Base-by-base conservation (phyloP, 2,329 filamentous ascomycete species). In the Metarhizium robertsii region DNA sequence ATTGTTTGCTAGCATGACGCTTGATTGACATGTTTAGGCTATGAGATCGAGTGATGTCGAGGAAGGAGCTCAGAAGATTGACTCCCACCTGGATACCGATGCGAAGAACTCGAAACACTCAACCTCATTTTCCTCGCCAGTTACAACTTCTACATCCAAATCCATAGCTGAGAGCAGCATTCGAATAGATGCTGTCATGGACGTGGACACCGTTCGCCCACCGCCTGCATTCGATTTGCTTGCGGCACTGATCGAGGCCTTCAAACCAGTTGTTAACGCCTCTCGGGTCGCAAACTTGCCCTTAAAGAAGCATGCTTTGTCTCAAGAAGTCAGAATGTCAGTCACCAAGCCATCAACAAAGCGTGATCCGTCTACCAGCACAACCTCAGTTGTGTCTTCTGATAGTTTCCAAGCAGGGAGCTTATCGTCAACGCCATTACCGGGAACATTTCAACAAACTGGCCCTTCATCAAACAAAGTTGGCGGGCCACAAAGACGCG, bases 241-340 rank as follows among this genome's bases (percentile, higher is more conserved):
- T 20, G 55, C 55, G 29, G 54, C 55, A n/a, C 55, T 64, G 38
- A 53, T 54, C 16, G 40, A 59, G 18, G 61, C 60, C 18, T 52
- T 64, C 14, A 18, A 32, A 25, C 52, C 53, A 52, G n/a, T 50
- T 7, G 1, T 53, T 11, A 20, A n/a, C n/a, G 6, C 34, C 8
- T 32, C 16, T 16, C 34, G 34, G 45, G 20, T 8, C 20, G n/a
- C n/a, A 7, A 32, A 36, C 4, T 51, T 50, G 11, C 4, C 29
- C 20, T 11, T 25, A 13, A n/a, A n/a, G 45, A 8, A 42, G 30
- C 10, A 25, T 8, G 6, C 4, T n/a, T n/a, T 32, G 14, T 4
- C 18, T 45, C 36, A 18, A 13, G 43, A 38, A 10, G 34, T 29
- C 2, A 52, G 16, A 3, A 4, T 16, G 7, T 53, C 53, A 2